These are phyloP conservation scores for Neonothopanus nambi DNA, from an alignment of 1,284 basidiomycete species.

Conservation along the genomic window DNA sequence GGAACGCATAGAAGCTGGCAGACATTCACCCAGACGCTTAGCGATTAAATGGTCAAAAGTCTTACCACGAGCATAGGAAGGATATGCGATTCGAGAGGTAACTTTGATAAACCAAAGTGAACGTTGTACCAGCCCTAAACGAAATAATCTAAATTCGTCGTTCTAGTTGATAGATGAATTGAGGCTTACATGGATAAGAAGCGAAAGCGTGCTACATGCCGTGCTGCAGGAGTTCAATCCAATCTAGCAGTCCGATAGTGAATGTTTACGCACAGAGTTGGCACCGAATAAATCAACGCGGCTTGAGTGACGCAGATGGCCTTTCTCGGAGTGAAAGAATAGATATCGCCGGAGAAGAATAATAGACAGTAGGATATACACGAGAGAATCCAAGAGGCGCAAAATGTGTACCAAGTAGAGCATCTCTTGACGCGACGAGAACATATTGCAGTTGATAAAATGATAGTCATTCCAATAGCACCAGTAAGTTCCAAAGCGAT, in stretches of 20 bases:
- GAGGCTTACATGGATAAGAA: conserved; percentile 22
- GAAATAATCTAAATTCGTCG: conserved; percentile 28
- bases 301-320: conserved; percentile 26
- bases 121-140: conserved; percentile 24
- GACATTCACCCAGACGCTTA: neutral
- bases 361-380: conserved; percentile 29
- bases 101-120: conserved; percentile 17
- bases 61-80: conserved; percentile 11
- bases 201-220: conserved; percentile 23
- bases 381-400: conserved; percentile 30
- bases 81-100: conserved; percentile 16
- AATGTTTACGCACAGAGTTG: conserved; percentile 24
- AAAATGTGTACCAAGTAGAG: conserved; percentile 34
- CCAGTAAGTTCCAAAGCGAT: conserved; percentile 28
- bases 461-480: conserved; percentile 24
- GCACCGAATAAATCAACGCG: conserved; percentile 27
- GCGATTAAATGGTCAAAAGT: neutral
- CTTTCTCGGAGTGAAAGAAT: conserved; percentile 9
- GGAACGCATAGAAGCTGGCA: conserved; percentile 14
- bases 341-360: conserved; percentile 25
- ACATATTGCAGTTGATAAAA: conserved; percentile 26
- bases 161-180: conserved; percentile 2
- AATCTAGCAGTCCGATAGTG: neutral
- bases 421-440: conserved; percentile 26
- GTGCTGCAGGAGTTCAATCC: conserved; percentile 20